Evolutionary conservation across 495 filamentous ascomycete species (phyloP), one percentile per base, ranked within the genome.

Genomic region (Aspergillus nanangensis): DNA sequence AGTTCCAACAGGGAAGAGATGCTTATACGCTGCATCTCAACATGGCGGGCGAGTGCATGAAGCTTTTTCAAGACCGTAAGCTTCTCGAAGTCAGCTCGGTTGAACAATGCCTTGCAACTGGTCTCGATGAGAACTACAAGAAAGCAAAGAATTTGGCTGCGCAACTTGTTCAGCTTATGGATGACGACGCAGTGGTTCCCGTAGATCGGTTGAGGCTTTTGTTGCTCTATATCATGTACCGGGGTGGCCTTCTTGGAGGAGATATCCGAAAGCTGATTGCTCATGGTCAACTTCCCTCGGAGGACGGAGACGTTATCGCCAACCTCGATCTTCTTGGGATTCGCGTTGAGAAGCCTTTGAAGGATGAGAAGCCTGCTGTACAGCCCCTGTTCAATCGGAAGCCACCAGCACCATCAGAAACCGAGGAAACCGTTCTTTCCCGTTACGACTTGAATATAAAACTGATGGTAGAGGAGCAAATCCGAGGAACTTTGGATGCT

Each of bases 11-110:
- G 60, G 86, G 91, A 69, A 96, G 97, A 66, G 86, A 95, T 61
- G 86, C 89, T 25, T 98, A 97, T 59, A 91, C 93, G 0, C 74
- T 98, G 23, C 93, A 98, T 63, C 72, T 98, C 13, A 92, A 79
- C 50, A 98, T 98, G 93, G 94, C 93, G n/a, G 86, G 95, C 58
- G 91, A 95, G 56, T 92, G 89, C 51, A 96, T 97, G 93, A 87
- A 87, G 47, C 76, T 83, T 34, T 98, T 97, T 55, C 81, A 95
- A 56, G 68, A 80, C 15, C 78, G 82, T 52, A 96, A 95, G 55
- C 75, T 98, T 4, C 74, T 82, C 33, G 94, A 97, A 56, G 74
- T 96, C 47, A 92, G 88, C 36, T 84, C 86, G 2, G 77, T 89
- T 3, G 92, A 98, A 59, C 84, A 88, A 71, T 85, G 80, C 23